These are phyloP conservation scores for Syzygium syzygioides DNA, from an alignment of 441 rosid genomes.

Conservation along the genomic window DNA sequence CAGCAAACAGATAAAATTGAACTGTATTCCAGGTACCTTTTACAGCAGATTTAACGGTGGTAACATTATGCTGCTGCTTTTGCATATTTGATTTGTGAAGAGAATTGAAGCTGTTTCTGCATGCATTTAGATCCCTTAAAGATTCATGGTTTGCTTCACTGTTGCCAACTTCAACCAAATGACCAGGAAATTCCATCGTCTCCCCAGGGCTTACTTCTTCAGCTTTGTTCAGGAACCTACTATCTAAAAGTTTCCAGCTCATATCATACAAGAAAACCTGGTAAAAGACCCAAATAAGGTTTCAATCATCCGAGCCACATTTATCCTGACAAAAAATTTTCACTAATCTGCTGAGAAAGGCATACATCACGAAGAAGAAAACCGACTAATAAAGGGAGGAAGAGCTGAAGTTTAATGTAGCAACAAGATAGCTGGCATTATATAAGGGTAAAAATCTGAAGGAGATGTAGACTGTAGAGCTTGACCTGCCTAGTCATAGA, in stretches of 20 bases:
- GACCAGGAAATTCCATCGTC: conserved; percentile 2
- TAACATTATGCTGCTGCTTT: neutral
- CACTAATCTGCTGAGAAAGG: neutral
- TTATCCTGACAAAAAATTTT: neutral
- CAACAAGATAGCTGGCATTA: neutral
- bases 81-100: neutral
- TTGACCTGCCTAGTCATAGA: conserved; percentile 7
- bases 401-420: neutral
- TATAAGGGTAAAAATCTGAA: neutral
- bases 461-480: neutral
- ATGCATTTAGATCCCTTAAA: neutral
- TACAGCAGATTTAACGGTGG: neutral
- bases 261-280: conserved; percentile 4
- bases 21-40: neutral
- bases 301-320: neutral
- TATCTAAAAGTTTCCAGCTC: conserved; percentile 1
- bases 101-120: neutral
- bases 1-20: neutral
- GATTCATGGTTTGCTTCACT: neutral
- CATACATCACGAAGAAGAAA: neutral
- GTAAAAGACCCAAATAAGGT: neutral
- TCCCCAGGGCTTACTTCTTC: conserved; percentile 5
- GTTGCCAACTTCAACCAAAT: conserved; percentile 1
- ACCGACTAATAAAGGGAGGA: neutral
- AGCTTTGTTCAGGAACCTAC: conserved; percentile 3